Evolutionary conservation across 768 basidiomycete genomes (phyloP).

Genomic region (Tylopilus subfusipes): DNA sequence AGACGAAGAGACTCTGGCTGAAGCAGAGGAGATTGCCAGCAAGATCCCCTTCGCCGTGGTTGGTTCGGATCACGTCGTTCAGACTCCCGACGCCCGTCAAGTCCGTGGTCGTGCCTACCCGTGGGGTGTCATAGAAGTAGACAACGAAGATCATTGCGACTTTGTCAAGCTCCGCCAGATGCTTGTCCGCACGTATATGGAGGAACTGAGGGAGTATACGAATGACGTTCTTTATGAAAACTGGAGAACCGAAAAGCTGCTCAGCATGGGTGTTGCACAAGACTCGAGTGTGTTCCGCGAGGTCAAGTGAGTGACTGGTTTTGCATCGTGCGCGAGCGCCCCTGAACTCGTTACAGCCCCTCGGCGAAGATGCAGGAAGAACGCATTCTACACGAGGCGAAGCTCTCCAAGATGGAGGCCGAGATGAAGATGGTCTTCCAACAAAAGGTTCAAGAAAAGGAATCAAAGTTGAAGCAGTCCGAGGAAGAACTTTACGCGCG

Average conservation of each 20-base stretch:
- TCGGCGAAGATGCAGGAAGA: constrained; percentile 96
- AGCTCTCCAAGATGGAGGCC: constrained; percentile 98
- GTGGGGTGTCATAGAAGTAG: constrained; percentile 99
- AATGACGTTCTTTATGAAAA: constrained; percentile 96
- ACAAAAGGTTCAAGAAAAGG: constrained; percentile 99
- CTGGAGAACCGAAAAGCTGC: constrained; percentile 94
- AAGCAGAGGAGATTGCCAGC: constrained; percentile 96
- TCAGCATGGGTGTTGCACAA: constrained; percentile 97
- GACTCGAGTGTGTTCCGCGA: constrained; percentile 99
- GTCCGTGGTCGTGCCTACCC: constrained; percentile 96
- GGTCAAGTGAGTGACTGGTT: constrained; percentile 73
- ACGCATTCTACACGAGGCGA: constrained; percentile 92
- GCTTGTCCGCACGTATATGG: constrained; percentile 99
- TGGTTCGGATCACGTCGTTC: constrained; percentile 82
- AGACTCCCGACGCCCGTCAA: constrained; percentile 81
- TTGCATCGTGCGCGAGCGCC: background rate
- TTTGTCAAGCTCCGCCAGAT: constrained; percentile 99
- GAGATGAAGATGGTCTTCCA: constrained; percentile 99
- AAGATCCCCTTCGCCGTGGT: constrained; percentile 99
- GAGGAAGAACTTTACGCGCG: constrained; percentile 99
- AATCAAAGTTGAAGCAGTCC: constrained; percentile 96
- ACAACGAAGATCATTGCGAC: constrained; percentile 99
- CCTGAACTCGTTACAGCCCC: constrained; percentile 54
- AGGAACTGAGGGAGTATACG: constrained; percentile 96
- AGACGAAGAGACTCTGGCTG: constrained; percentile 96